Evolutionary conservation across 192 early-diverging fungal genomes (phyloP).

Genomic region (Coemansia sp.): DNA sequence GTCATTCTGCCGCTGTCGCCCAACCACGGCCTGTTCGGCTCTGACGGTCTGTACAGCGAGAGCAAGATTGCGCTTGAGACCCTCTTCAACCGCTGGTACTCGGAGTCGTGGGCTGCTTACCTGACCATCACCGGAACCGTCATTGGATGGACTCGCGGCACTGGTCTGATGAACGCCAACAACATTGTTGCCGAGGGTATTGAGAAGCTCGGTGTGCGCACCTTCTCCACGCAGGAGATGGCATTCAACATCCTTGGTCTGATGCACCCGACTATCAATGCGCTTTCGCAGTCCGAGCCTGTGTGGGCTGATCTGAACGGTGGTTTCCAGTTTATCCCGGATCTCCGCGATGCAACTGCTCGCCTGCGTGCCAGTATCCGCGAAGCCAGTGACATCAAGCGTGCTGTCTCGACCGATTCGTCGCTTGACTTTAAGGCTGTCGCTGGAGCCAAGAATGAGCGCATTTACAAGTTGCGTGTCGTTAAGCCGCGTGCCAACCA

Average conservation of each 20-base stretch:
- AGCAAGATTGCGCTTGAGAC: constrained; percentile 94
- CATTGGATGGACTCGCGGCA: constrained; percentile 97
- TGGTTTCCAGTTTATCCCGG: constrained; percentile 84
- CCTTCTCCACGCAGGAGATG: constrained; percentile 94
- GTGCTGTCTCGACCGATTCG: constrained; percentile 76
- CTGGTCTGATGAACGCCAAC: constrained; percentile 91
- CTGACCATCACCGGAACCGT: constrained; percentile 88
- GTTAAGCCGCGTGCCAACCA: constrained; percentile 90
- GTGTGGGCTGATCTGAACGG: constrained; percentile 95
- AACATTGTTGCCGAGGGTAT: constrained; percentile 92
- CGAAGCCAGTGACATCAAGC: constrained; percentile 84
- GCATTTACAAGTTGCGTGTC: constrained; percentile 58
- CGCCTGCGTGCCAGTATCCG: constrained; percentile 73
- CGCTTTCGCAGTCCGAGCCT: constrained; percentile 73
- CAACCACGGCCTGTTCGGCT: constrained; percentile 94
- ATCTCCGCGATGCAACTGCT: constrained; percentile 76
- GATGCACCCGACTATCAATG: constrained; percentile 80
- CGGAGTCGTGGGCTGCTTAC: constrained; percentile 88
- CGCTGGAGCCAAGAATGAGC: constrained; percentile 68
- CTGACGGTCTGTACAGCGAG: constrained; percentile 91
- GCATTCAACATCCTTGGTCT: constrained; percentile 94
- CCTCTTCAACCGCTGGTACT: constrained; percentile 89
- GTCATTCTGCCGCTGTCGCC: constrained; percentile 90
- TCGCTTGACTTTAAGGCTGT: constrained; percentile 75
- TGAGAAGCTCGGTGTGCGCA: constrained; percentile 87